Conservation (phyloP, 2,329 filamentous ascomycete species). For the Aspergillus sergii region DNA sequence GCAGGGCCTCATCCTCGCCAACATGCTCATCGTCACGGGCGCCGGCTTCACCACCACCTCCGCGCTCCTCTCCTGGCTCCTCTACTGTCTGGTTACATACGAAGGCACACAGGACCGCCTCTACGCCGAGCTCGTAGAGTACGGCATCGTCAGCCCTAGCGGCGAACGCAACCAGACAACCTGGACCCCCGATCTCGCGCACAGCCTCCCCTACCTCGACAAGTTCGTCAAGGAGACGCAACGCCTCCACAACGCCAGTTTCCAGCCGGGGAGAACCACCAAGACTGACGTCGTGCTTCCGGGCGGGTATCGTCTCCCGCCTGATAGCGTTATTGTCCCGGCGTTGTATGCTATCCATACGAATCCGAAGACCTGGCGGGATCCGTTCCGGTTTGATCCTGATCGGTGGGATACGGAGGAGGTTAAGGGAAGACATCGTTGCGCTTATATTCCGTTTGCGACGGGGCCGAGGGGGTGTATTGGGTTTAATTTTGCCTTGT, state of each 20-base stretch:
- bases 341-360: conserved; percentile 52
- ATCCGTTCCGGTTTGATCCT: conserved; percentile 61
- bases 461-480: conserved; percentile 60
- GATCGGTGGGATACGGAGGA: conserved; percentile 61
- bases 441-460: conserved; percentile 60
- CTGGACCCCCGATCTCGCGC: conserved; percentile 46
- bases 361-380: conserved; percentile 60
- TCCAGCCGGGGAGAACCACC: conserved; percentile 62
- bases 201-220: conserved; percentile 46
- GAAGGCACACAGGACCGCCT: conserved; percentile 59
- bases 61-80: conserved; percentile 58
- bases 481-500: conserved; percentile 64
- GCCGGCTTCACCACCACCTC: conserved; percentile 64
- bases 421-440: conserved; percentile 54
- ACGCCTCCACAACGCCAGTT: conserved; percentile 63
- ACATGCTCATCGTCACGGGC: conserved; percentile 54
- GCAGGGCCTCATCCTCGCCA: conserved; percentile 34
- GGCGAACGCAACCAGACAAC: conserved; percentile 37
- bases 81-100: conserved; percentile 57
- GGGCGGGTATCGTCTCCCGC: conserved; percentile 60
- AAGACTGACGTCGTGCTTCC: conserved; percentile 61
- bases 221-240: conserved; percentile 65
- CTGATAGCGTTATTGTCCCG: conserved; percentile 57
- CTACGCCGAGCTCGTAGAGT: conserved; percentile 57
- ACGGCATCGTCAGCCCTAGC: conserved; percentile 38